Evolutionary conservation across 176 grass and related monocot genomes (phyloP), one percentile per base, ranked within the genome.

Genomic region (Aegilops bicornis): DNA sequence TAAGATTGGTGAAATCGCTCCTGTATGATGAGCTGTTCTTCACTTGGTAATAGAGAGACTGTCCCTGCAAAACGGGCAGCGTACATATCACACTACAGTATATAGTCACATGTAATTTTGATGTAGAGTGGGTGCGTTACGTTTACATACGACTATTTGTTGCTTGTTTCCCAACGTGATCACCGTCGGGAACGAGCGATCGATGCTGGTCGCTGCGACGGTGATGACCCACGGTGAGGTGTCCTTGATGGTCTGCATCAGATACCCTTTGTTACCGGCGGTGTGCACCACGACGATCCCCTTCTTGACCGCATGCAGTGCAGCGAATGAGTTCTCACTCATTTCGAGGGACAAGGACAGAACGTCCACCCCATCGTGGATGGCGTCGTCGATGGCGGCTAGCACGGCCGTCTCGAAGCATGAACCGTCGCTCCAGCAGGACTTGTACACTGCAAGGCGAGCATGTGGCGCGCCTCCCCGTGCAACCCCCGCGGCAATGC

Each of bases 161-260:
- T 62, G 64, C 27, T 64, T 72, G 87, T 88, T 83, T 22, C 87
- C 87, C 52, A 84, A 39, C 9, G 64, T 79, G 29, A 88, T 72
- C 14, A 39, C 27, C 1, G 81, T 88, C 4, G 37, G 74, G n/a
- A 79, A 88, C 1, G 74, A 79, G 15, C 87, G 64, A 52, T 84
- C 87, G 2, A 79, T 79, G 52, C 36, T 83, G 74, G 52, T 88
- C 6, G 81, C 81, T 1, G 74, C 87, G 0, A 84, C 87, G 9
- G 87, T 88, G 39, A 88, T 84, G 80, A 71, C 87, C 87, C 80
- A 88, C 1, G 87, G 80, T 17, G 73, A 81, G 0, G 87, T 88
- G 52, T 84, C 79, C 25, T 1, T 0, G 0, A 88, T 3, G 0
- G 24, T 0, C 17, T 54, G 65, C 11, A 65, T 36, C 4, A 5